phyloP scores from a whole-genome alignment of 495 filamentous ascomycete species.

The Aspergillus affinis region DNA sequence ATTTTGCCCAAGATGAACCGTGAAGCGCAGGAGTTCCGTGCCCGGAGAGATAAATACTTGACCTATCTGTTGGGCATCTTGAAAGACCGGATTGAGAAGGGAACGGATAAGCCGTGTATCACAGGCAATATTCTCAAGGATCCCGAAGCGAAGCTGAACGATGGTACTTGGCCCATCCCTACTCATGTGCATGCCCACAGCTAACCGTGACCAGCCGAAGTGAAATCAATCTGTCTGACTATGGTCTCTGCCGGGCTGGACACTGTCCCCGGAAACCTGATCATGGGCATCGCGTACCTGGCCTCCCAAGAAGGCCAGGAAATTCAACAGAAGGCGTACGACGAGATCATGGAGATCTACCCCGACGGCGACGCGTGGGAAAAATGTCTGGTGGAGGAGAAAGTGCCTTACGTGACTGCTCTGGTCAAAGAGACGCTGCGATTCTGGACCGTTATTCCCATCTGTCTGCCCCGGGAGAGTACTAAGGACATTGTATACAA shows the following conservation, averaged over 20 bases:
- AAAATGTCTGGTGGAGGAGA: constrained; percentile 64
- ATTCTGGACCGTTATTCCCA: constrained; percentile 73
- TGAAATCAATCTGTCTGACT: constrained; percentile 71
- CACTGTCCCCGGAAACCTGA: constrained; percentile 66
- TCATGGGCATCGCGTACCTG: constrained; percentile 73
- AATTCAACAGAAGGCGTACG: constrained; percentile 63
- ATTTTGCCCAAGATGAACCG: constrained; percentile 54
- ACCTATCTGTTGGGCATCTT: constrained; percentile 58
- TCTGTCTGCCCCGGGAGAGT: constrained; percentile 64
- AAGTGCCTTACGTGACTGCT: constrained; percentile 68
- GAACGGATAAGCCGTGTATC: constrained; percentile 69
- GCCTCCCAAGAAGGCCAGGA: constrained; percentile 58
- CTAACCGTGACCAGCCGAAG: constrained; percentile 50
- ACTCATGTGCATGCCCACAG: neutral
- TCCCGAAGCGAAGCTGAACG: constrained; percentile 59
- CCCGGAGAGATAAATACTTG: constrained; percentile 57
- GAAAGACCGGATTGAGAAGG: constrained; percentile 57
- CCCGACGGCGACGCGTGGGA: constrained; percentile 66
- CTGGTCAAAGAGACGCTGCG: constrained; percentile 68
- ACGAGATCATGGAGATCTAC: constrained; percentile 63
- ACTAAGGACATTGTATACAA: constrained; percentile 65
- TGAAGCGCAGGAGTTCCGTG: constrained; percentile 54
- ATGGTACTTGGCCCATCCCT: constrained; percentile 42
- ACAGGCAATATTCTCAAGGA: constrained; percentile 68
- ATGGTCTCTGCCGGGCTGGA: constrained; percentile 76